Conservation (phyloP, 2,329 filamentous ascomycete genomes). For the Penicillium vulpinum region DNA sequence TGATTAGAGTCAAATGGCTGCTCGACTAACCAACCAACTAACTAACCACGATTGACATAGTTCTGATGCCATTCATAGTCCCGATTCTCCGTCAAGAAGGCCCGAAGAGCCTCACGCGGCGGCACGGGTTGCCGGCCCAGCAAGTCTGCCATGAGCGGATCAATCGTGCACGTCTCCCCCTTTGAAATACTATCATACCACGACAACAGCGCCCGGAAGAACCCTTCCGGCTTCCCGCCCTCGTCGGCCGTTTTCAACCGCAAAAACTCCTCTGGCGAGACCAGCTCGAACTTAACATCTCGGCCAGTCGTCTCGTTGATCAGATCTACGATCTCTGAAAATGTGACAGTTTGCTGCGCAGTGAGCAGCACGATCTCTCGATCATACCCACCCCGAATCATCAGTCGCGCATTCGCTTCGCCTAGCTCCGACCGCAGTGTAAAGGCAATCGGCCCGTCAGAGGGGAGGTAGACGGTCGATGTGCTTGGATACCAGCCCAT, state of each 20-base stretch:
- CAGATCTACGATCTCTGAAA: constrained; percentile 38
- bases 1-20: too few species aligned
- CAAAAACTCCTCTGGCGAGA: constrained; percentile 40
- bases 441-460: constrained; percentile 52
- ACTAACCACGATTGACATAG: constrained; percentile 31
- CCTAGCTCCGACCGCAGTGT: constrained; percentile 56
- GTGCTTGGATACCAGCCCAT: constrained; percentile 46
- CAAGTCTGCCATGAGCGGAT: constrained; percentile 46
- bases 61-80: constrained; percentile 51
- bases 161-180: constrained; percentile 47
- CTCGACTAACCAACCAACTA: background rate
- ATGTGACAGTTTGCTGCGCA: constrained; percentile 36
- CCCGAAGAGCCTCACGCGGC: constrained; percentile 38
- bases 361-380: constrained; percentile 44
- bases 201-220: constrained; percentile 44
- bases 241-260: constrained; percentile 31
- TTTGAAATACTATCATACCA: constrained; percentile 49
- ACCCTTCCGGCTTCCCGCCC: constrained; percentile 41
- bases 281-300: constrained; percentile 33
- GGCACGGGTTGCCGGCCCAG: constrained; percentile 47
- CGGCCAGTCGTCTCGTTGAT: constrained; percentile 41
- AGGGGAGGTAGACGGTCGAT: constrained; percentile 31
- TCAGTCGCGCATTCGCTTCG: constrained; percentile 55
- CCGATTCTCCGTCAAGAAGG: constrained; percentile 30
- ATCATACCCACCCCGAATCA: constrained; percentile 44